These are phyloP conservation scores for Micractinium sp. DNA, from an alignment of 139 green algal genomes.

Conservation along the genomic window DNA sequence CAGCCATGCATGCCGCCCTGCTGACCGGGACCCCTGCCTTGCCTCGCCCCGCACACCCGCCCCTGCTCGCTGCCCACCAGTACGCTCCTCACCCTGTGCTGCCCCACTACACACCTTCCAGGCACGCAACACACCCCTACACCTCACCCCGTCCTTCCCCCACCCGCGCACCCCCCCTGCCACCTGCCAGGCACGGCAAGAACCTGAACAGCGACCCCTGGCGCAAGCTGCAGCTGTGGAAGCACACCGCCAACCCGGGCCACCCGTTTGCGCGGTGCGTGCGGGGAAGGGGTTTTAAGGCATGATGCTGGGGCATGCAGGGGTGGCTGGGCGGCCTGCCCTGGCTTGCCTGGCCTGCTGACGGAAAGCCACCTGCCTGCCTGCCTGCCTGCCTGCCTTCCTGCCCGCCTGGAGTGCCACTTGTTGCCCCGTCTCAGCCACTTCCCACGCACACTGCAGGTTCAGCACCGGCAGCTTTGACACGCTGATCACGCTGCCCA, in stretches of 20 bases:
- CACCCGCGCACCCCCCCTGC: not conserved
- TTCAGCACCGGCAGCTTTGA: conserved; percentile 79
- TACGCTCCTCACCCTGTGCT: too few species aligned
- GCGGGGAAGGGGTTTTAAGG: not conserved
- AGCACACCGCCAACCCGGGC: conserved; percentile 64
- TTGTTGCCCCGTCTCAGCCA: conserved; percentile 2
- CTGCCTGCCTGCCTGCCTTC: not conserved
- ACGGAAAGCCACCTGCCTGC: too few species aligned
- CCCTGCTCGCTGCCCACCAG: too few species aligned
- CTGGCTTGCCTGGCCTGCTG: too few species aligned
- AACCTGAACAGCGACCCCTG: conserved; percentile 87
- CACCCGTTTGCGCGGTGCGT: conserved; percentile 63
- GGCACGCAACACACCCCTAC: not conserved
- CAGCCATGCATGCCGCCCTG: too few species aligned
- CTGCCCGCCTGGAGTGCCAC: not conserved
- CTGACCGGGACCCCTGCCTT: too few species aligned
- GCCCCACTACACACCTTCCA: too few species aligned
- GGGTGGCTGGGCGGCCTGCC: not conserved
- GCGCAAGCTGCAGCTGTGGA: conserved; percentile 84
- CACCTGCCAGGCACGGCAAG: conserved; percentile 77
- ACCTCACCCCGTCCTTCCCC: not conserved
- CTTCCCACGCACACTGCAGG: conserved; percentile 66
- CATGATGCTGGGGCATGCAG: not conserved
- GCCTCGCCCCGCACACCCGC: too few species aligned
- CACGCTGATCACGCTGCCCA: conserved; percentile 54